A percentile compares a stretch with the other conserved stretches of the same genome.
These are phyloP conservation scores for Aschersonia sp. DNA, from an alignment of 2,329 filamentous ascomycete genomes.

Conservation along the genomic window DNA sequence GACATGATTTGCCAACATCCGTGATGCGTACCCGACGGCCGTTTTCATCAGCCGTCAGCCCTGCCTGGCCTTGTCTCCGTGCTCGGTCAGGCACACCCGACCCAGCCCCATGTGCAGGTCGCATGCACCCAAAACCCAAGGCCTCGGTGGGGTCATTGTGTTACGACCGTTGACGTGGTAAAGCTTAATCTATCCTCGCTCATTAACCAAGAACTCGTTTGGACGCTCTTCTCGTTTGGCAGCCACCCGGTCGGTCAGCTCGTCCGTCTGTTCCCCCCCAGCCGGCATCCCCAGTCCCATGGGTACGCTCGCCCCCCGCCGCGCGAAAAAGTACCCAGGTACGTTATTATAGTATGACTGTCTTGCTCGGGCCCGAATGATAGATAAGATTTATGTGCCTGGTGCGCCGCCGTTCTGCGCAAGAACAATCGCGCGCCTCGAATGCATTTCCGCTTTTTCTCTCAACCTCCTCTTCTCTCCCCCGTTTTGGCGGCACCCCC, in stretches of 20 bases:
- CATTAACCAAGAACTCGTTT: background rate
- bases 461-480: background rate
- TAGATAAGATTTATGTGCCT: background rate
- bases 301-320: background rate
- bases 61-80: background rate
- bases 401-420: background rate
- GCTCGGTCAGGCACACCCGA: background rate
- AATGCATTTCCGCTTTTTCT: slow-evolving; percentile 13
- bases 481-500: no score
- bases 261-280: background rate
- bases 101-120: background rate
- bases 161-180: background rate
- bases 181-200: background rate
- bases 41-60: no score
- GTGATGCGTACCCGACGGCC: no score
- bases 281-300: background rate
- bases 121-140: background rate
- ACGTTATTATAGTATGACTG: no score
- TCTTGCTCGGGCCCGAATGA: no score
- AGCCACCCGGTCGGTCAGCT: background rate
- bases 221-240: background rate
- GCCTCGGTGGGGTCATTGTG: background rate
- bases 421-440: slow-evolving; percentile 5
- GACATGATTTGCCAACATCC: no score
- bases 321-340: no score